A percentile compares a stretch with the other conserved stretches of the same genome.
These are phyloP conservation scores for Teratosphaeria destructans DNA, from an alignment of 2,329 filamentous ascomycete genomes.

Conservation along the genomic window DNA sequence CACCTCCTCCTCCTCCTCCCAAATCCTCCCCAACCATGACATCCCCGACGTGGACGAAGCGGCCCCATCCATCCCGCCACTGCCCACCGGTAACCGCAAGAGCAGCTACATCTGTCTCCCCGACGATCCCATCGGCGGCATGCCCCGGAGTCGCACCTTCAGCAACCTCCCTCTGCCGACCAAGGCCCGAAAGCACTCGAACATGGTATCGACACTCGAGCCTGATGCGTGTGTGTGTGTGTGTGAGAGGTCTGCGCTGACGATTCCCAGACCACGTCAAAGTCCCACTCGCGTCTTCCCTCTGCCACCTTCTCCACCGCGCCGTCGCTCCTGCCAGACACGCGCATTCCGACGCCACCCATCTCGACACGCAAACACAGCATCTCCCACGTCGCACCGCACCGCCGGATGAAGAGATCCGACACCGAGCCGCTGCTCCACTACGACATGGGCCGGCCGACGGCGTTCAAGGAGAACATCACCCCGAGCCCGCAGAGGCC, in stretches of 20 bases:
- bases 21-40: slow-evolving; percentile 3
- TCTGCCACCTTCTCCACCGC: slow-evolving; percentile 6
- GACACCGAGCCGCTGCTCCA: slow-evolving; percentile 26
- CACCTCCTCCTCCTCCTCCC: slow-evolving; percentile 1
- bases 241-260: neutral
- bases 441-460: slow-evolving; percentile 10
- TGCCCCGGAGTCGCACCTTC: slow-evolving; percentile 27
- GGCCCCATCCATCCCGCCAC: slow-evolving; percentile 3
- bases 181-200: slow-evolving; percentile 8
- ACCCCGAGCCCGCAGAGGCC: slow-evolving; percentile 19
- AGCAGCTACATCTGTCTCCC: slow-evolving; percentile 24
- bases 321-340: slow-evolving; percentile 6
- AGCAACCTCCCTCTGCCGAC: slow-evolving; percentile 25
- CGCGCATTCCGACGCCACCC: slow-evolving; percentile 16
- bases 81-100: slow-evolving; percentile 9
- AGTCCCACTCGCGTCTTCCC: slow-evolving; percentile 19
- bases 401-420: slow-evolving; percentile 18
- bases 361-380: slow-evolving; percentile 17
- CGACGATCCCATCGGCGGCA: slow-evolving; percentile 22
- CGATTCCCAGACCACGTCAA: slow-evolving; percentile 7
- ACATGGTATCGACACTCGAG: slow-evolving; percentile 3
- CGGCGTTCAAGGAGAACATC: slow-evolving; percentile 26
- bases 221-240: neutral
- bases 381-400: slow-evolving; percentile 9
- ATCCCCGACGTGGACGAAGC: slow-evolving; percentile 3